Evolutionary conservation across 139 green algal genomes (phyloP).

Genomic region (Closterium sp.): DNA sequence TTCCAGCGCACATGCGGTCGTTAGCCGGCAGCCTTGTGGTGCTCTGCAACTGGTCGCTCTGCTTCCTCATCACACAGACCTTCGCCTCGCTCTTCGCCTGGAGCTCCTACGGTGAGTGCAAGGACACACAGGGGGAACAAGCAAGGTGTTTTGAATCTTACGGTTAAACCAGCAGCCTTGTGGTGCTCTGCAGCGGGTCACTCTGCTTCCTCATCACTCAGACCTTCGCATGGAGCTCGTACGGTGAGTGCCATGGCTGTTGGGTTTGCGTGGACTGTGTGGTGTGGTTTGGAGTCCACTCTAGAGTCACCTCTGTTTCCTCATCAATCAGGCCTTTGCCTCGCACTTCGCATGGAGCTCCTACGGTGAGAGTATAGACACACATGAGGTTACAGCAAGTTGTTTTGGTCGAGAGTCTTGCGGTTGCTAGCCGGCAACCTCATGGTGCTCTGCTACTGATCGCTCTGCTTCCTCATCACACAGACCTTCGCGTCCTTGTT

Average conservation of each 20-base stretch:
- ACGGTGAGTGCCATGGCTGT: slow-evolving; percentile 25
- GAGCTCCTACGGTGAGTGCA: slow-evolving; percentile 32
- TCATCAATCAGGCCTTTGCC: no score
- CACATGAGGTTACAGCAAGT: no score
- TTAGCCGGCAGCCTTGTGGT: slow-evolving; percentile 39
- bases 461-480: slow-evolving; percentile 35
- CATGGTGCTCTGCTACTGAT: slow-evolving; percentile 41
- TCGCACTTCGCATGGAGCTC: no score
- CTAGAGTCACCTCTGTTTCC: no score
- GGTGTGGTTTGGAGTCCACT: no score
- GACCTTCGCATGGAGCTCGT: slow-evolving; percentile 44
- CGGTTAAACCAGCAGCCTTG: slow-evolving; percentile 36
- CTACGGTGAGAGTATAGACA: no score
- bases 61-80: slow-evolving; percentile 47
- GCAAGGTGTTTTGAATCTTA: neutral
- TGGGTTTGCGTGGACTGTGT: no score
- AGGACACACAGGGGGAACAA: neutral
- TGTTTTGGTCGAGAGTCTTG: no score
- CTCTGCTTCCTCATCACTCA: slow-evolving; percentile 42
- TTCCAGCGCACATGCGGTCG: slow-evolving; percentile 26
- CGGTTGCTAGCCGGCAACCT: slow-evolving; percentile 40
- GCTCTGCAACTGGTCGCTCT: slow-evolving; percentile 38
- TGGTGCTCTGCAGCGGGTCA: slow-evolving; percentile 40
- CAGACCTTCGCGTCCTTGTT: neutral
- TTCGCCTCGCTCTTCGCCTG: slow-evolving; percentile 33